Conservation (phyloP, 2,329 filamentous ascomycete species). For the Penicillium polonicum region DNA sequence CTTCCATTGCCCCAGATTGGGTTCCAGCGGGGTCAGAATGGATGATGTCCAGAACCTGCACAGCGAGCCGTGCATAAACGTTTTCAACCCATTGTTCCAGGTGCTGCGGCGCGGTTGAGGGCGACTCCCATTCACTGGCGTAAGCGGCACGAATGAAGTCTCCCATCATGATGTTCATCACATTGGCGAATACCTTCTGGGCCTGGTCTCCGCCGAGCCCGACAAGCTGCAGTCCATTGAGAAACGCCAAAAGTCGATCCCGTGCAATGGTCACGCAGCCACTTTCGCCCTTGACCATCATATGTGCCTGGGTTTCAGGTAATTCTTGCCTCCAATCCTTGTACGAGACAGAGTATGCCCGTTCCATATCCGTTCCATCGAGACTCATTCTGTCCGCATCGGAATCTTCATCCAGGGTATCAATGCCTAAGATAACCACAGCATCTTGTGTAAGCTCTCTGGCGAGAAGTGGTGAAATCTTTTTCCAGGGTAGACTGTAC, state of each 20-base stretch:
- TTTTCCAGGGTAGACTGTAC: conserved; percentile 46
- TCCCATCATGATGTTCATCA: conserved; percentile 58
- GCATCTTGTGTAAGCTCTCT: conserved; percentile 47
- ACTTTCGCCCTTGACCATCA: conserved; percentile 38
- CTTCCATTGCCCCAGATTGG: conserved; percentile 30
- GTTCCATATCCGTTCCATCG: conserved; percentile 42
- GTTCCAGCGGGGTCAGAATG: conserved; percentile 27
- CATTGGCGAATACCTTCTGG: conserved; percentile 58
- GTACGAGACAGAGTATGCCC: conserved; percentile 38
- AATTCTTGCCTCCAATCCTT: conserved; percentile 37
- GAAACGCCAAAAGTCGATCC: conserved; percentile 39
- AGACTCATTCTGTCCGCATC: conserved; percentile 18
- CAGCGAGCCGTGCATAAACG: conserved; percentile 53
- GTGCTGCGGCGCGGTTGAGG: conserved; percentile 48
- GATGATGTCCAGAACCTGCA: conserved; percentile 49
- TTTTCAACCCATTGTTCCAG: conserved; percentile 57
- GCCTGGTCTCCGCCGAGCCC: conserved; percentile 56
- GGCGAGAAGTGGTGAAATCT: conserved; percentile 46
- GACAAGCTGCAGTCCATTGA: conserved; percentile 51
- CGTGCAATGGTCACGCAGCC: conserved; percentile 31
- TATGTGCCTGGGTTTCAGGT: conserved; percentile 25
- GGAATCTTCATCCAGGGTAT: conserved; percentile 29
- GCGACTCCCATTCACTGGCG: conserved; percentile 56
- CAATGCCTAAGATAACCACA: conserved; percentile 44
- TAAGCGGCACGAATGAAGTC: conserved; percentile 58